phyloP scores from a whole-genome alignment of 2,329 filamentous ascomycete species.

The Leptographium galeiforme region DNA sequence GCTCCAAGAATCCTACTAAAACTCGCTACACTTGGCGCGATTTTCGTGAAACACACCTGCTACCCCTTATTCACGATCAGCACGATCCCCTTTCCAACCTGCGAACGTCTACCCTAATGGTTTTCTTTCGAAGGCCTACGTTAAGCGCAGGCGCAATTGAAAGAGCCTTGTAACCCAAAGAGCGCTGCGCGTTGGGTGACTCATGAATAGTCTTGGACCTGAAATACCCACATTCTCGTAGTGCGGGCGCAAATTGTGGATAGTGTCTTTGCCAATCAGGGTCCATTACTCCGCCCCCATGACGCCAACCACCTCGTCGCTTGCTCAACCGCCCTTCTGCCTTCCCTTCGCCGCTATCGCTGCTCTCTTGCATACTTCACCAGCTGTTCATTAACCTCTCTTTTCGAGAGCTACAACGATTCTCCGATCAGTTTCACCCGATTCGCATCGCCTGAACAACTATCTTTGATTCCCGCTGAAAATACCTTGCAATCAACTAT shows the following conservation, averaged over 20 bases:
- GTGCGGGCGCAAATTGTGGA: neutral
- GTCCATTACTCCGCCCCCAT: constrained; percentile 2
- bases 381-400: neutral
- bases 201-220: neutral
- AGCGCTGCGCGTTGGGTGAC: neutral
- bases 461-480: no score
- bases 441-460: neutral
- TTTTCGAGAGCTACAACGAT: no score
- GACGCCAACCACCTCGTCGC: constrained; percentile 9
- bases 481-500: neutral
- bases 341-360: neutral
- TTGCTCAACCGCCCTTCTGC: neutral
- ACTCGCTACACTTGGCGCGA: neutral
- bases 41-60: neutral
- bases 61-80: neutral
- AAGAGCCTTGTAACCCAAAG: neutral
- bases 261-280: constrained; percentile 2
- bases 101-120: neutral
- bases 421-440: no score
- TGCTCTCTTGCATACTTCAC: neutral
- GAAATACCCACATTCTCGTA: neutral
- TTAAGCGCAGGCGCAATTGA: neutral
- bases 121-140: neutral
- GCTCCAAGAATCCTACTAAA: neutral
- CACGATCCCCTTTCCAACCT: neutral